These are phyloP conservation scores for Berberis vulgaris DNA, from an alignment of 164 flowering plant genomes.

Conservation along the genomic window DNA sequence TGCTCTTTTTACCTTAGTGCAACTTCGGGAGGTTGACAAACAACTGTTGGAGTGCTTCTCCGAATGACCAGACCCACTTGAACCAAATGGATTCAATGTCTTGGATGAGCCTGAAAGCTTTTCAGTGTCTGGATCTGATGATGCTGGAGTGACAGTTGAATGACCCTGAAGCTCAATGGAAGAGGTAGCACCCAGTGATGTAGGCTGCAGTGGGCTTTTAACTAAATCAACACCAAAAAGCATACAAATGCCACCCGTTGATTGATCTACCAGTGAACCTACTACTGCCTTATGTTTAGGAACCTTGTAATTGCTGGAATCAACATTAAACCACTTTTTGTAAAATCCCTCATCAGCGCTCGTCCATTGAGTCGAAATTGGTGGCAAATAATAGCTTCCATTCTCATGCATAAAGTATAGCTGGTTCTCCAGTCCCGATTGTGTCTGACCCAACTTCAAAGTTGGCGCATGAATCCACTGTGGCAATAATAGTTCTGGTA, in stretches of 20 bases:
- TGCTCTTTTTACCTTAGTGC: conserved; percentile 31
- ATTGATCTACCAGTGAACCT: conserved; percentile 11
- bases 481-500: background rate
- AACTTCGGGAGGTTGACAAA: conserved; percentile 16
- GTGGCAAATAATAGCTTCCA: conserved; percentile 9
- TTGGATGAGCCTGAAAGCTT: conserved; percentile 21
- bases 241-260: conserved; percentile 17
- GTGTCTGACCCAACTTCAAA: conserved; percentile 8
- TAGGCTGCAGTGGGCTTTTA: conserved; percentile 21
- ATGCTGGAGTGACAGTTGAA: conserved; percentile 10
- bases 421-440: conserved; percentile 13
- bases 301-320: conserved; percentile 7
- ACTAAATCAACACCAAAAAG: conserved; percentile 43
- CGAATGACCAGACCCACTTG: conserved; percentile 9
- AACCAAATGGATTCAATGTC: conserved; percentile 8
- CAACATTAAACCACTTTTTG: conserved; percentile 5
- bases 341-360: conserved; percentile 6
- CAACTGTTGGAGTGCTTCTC: conserved; percentile 17
- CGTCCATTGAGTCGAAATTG: conserved; percentile 3
- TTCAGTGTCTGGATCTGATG: conserved; percentile 19
- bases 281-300: conserved; percentile 9
- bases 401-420: conserved; percentile 8
- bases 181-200: conserved; percentile 21
- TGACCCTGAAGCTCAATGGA: conserved; percentile 10
- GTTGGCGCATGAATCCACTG: background rate